Percentiles rank a stretch among this genome's conserved stretches.
phyloP scores from a whole-genome alignment of 345 rosid species.

The Syzygium jambos region DNA sequence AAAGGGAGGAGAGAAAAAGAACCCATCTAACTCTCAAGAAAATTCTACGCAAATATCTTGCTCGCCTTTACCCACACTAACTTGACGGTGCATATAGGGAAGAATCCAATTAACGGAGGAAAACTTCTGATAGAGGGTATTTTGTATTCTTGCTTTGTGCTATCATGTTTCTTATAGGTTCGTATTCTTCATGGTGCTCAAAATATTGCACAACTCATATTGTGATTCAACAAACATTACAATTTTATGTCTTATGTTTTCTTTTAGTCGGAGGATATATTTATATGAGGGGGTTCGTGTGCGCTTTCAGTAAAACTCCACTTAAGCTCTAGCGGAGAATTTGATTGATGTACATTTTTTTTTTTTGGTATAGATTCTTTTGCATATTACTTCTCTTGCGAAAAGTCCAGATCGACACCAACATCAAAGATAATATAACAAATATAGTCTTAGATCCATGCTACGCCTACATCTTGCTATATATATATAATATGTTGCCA shows the following conservation, averaged over 20 bases:
- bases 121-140: not conserved
- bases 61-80: not conserved
- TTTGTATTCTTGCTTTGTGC: not conserved
- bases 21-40: too few relatives aligned
- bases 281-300: rapidly evolving
- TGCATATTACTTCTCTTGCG: not conserved
- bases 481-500: too few relatives aligned
- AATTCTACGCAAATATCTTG: not conserved
- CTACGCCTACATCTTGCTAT: not conserved
- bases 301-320: not conserved
- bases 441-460: not conserved
- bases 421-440: not conserved
- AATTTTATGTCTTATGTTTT: not conserved
- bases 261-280: not conserved
- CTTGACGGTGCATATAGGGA: not conserved
- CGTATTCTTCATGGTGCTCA: not conserved
- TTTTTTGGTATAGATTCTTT: not conserved
- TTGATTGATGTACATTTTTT: not conserved
- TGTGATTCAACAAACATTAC: not conserved
- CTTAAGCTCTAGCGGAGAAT: not conserved
- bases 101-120: not conserved
- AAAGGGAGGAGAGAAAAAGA: too few relatives aligned
- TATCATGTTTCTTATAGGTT: not conserved
- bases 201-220: rapidly evolving
- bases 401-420: too few relatives aligned